Evolutionary conservation across 176 grass and related monocot species (phyloP), one percentile per base, ranked within the genome.

Genomic region (Paspalum notatum): DNA sequence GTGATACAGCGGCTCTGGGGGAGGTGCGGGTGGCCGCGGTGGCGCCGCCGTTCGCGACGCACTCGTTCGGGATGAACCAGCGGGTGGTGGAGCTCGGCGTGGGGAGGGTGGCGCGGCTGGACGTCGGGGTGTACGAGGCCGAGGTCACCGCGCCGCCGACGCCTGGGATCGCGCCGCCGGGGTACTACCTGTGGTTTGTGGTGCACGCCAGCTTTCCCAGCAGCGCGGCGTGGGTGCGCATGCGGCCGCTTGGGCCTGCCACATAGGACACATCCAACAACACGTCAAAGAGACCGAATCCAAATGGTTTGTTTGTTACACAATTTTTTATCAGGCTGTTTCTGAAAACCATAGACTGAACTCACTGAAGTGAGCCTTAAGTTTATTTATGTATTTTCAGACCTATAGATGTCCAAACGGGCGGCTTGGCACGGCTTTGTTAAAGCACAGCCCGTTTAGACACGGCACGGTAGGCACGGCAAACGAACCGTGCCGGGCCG

Each of bases 31-130:
- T 92, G 73, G 72, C 38, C 2, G 80, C 80, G 20, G 71, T 97
- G 78, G 85, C 91, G 21, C 94, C 91, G 17, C 89, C 72, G 24
- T 97, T 97, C 69, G 87, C 83, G 26, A 92, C 91, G 40, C 91
- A 97, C 67, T 87, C 91, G 17, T 56, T 97, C 38, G 91, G 94
- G 87, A 97, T 97, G 94, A 97, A 94, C 86, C 91, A 97, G 83
- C 48, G 90, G 20, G 72, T 87, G 59, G 87, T 97, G 68, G 61
- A 37, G 57, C 70, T 97, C 39, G 46, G 49, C 7, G 77, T 92
- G 52, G 60, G 70, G 66, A 80, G 68, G 69, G 75, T 94, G 51
- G 80, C 41, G 73, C 21, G 37, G 85, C 43, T 87, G 12, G 82
- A 50, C 3, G 18, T 38, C 3, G 59, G 85, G 8, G 39, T 78